Evolutionary conservation across 2,329 filamentous ascomycete genomes (phyloP).

Genomic region (Allantophomopsis lycopodina): DNA sequence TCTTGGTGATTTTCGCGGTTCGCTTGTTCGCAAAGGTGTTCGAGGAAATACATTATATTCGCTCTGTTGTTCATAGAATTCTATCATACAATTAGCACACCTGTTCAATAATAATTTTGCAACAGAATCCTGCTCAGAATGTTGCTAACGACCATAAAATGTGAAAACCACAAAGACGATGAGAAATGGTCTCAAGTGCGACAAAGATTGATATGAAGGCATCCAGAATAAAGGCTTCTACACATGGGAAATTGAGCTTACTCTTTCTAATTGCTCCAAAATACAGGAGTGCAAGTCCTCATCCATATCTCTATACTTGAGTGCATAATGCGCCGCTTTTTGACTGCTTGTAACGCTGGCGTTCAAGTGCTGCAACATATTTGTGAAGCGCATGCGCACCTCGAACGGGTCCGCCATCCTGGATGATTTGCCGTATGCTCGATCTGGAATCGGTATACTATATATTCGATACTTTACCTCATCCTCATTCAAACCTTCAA

Average conservation of each 20-base stretch:
- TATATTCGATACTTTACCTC: no score
- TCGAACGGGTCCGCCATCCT: constrained; percentile 69
- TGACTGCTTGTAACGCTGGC: constrained; percentile 80
- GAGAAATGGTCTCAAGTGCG: no score
- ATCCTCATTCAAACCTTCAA: no score
- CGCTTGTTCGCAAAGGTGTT: constrained; percentile 67
- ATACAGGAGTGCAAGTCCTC: constrained; percentile 98
- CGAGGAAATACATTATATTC: constrained; percentile 99
- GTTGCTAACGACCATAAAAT: no score
- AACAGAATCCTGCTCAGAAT: no score
- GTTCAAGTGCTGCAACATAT: constrained; percentile 78
- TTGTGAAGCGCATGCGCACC: constrained; percentile 93
- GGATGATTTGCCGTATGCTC: constrained; percentile 1
- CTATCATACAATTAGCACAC: constrained; percentile 22
- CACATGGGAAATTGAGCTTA: constrained; percentile 21
- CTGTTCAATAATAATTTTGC: no score
- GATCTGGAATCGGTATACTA: constrained; percentile 3
- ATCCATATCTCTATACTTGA: constrained; percentile 88
- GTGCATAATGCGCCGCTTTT: constrained; percentile 87
- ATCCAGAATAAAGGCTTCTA: background rate
- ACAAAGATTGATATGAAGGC: background rate
- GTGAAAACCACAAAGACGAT: no score
- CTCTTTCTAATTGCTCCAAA: constrained; percentile 81
- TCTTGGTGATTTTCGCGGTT: constrained; percentile 54
- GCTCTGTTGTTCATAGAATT: constrained; percentile 94